Evolutionary conservation across 2,329 filamentous ascomycete species (phyloP).

Genomic region (Salinomyces thailandicus): DNA sequence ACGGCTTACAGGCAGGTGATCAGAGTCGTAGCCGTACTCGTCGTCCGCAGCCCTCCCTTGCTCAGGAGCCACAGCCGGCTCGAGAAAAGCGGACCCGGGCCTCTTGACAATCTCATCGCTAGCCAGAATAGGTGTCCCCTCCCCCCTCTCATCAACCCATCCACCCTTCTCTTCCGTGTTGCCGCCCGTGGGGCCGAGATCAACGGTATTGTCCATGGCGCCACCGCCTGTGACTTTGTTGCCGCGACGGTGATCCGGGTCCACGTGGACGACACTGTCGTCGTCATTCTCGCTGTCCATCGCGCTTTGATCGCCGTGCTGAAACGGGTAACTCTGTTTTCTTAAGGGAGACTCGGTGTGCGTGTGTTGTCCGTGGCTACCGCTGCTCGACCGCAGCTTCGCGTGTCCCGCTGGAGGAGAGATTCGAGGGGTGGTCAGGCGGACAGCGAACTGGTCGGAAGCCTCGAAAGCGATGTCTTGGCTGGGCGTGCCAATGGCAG

Average conservation of each 20-base stretch:
- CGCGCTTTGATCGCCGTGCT: constrained; percentile 22
- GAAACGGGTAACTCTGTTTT: constrained; percentile 38
- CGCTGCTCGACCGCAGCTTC: constrained; percentile 22
- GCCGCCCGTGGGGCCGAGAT: constrained; percentile 37
- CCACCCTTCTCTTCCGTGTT: constrained; percentile 38
- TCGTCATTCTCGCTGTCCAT: constrained; percentile 40
- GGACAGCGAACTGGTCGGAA: constrained; percentile 70
- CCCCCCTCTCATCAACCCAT: constrained; percentile 49
- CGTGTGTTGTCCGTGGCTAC: constrained; percentile 24
- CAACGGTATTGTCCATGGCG: constrained; percentile 43
- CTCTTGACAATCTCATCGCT: constrained; percentile 76
- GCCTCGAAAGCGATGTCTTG: constrained; percentile 87
- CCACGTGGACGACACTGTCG: constrained; percentile 63
- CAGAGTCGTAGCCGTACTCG: constrained; percentile 40
- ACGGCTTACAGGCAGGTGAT: constrained; percentile 32
- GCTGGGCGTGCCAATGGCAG: constrained; percentile 63
- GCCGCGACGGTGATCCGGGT: constrained; percentile 47
- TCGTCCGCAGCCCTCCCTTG: constrained; percentile 49
- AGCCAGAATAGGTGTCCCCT: constrained; percentile 73
- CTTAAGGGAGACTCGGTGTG: constrained; percentile 31
- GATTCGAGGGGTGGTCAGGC: constrained; percentile 56
- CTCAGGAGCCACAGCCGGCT: constrained; percentile 71
- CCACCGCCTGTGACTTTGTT: constrained; percentile 39
- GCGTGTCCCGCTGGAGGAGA: constrained; percentile 27
- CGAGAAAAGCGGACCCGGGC: constrained; percentile 54